A percentile compares a stretch with the other conserved stretches of the same genome.
Evolutionary conservation across 1,139 yeast genomes (phyloP).

Genomic region (Scheffersomyces segobiensis): DNA sequence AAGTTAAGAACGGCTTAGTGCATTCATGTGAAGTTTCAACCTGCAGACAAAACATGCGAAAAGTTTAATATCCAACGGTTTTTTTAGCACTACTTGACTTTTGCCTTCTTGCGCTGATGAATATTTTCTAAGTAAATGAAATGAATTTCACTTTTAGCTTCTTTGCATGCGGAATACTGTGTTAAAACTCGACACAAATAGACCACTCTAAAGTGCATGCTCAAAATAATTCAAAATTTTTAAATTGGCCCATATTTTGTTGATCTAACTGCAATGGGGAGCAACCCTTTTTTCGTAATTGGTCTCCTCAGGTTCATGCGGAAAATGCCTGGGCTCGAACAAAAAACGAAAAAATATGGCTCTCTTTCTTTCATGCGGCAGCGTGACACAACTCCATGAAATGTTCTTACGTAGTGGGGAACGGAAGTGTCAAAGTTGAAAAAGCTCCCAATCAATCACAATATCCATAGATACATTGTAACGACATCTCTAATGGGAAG

Average conservation of each 20-base stretch:
- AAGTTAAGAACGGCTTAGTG: neutral
- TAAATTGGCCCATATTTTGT: neutral
- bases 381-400: neutral
- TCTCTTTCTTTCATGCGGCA: neutral
- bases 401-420: neutral
- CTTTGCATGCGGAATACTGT: neutral
- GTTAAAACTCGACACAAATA: neutral
- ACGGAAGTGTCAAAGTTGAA: neutral
- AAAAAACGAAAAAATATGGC: neutral
- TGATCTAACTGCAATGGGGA: neutral
- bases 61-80: neutral
- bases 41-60: neutral
- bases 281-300: neutral
- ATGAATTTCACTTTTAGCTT: neutral
- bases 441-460: neutral
- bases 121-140: neutral
- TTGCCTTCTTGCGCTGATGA: neutral
- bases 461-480: neutral
- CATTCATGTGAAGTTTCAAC: neutral
- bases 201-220: neutral
- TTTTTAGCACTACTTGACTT: neutral
- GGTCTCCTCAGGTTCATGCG: neutral
- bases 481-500: neutral
- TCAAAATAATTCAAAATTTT: neutral
- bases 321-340: neutral